Evolutionary conservation across 345 rosid genomes (phyloP).

Genomic region (Cochlearia excelsa): DNA sequence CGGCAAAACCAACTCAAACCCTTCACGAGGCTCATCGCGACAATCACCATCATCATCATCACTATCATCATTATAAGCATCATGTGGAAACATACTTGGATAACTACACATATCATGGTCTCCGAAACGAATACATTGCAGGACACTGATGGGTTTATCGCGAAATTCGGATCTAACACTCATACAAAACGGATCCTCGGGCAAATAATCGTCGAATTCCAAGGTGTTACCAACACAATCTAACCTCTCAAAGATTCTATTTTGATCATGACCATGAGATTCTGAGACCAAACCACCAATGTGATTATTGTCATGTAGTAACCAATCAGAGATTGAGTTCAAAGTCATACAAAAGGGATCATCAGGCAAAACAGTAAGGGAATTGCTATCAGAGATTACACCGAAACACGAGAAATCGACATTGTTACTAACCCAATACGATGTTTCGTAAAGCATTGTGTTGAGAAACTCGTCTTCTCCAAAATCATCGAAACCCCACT

Average conservation of each 20-base stretch:
- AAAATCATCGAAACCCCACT: neutral
- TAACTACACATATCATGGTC: too few species aligned
- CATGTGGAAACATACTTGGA: too few species aligned
- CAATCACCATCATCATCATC: neutral
- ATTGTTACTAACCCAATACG: neutral
- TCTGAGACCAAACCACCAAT: too few species aligned
- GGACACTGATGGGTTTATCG: neutral
- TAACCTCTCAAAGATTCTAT: too few species aligned
- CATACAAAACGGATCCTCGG: constrained; percentile 36
- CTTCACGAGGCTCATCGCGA: constrained; percentile 28
- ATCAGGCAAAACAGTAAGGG: too few species aligned
- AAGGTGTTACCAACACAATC: too few species aligned
- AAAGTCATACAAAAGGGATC: too few species aligned
- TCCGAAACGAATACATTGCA: too few species aligned
- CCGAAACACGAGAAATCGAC: constrained; percentile 1
- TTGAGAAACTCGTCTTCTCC: constrained; percentile 9
- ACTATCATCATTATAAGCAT: neutral
- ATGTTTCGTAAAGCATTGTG: neutral
- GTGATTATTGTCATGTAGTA: too few species aligned
- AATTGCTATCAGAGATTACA: neutral
- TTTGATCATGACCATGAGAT: too few species aligned
- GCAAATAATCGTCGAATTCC: constrained; percentile 1
- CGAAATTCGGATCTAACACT: constrained; percentile 21
- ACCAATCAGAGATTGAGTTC: too few species aligned
- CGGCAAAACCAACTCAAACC: constrained; percentile 27